Percentiles rank a stretch among this genome's conserved stretches.
These are phyloP conservation scores for Mycena vulgaris DNA, from an alignment of 768 basidiomycete genomes.

Conservation along the genomic window DNA sequence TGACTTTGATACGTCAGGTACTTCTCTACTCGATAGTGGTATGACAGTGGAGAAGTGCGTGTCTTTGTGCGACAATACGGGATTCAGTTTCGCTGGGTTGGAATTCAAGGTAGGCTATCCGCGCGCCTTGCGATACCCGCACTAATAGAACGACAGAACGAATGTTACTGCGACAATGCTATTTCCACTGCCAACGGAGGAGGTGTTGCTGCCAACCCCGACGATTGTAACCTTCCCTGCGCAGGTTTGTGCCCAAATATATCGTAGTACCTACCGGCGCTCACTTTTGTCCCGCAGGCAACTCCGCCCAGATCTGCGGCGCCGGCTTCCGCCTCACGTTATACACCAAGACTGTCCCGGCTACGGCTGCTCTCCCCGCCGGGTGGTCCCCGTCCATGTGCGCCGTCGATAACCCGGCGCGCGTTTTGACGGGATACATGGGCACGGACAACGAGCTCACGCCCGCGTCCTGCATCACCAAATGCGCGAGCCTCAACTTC, in stretches of 20 bases:
- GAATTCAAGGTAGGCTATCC: conserved; percentile 15
- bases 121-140: not conserved
- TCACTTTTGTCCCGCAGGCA: conserved; percentile 42
- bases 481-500: conserved; percentile 15
- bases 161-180: conserved; percentile 31
- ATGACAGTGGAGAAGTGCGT: conserved; percentile 35
- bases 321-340: conserved; percentile 57
- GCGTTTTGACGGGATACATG: conserved; percentile 23
- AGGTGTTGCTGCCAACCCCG: conserved; percentile 7
- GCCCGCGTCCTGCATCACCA: conserved; percentile 29
- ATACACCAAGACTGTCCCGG: conserved; percentile 57
- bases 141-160: conserved; percentile 9
- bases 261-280: not conserved
- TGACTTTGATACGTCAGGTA: not conserved
- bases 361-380: conserved; percentile 46
- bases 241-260: conserved; percentile 16
- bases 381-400: conserved; percentile 34
- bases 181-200: conserved; percentile 30
- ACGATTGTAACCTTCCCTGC: conserved; percentile 58
- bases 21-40: not conserved
- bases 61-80: conserved; percentile 19
- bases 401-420: conserved; percentile 26
- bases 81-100: conserved; percentile 24
- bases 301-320: conserved; percentile 58
- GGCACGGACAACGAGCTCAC: conserved; percentile 23